These are phyloP conservation scores for Coemansia sp. DNA, from an alignment of 192 early-diverging fungal species.

Conservation along the genomic window DNA sequence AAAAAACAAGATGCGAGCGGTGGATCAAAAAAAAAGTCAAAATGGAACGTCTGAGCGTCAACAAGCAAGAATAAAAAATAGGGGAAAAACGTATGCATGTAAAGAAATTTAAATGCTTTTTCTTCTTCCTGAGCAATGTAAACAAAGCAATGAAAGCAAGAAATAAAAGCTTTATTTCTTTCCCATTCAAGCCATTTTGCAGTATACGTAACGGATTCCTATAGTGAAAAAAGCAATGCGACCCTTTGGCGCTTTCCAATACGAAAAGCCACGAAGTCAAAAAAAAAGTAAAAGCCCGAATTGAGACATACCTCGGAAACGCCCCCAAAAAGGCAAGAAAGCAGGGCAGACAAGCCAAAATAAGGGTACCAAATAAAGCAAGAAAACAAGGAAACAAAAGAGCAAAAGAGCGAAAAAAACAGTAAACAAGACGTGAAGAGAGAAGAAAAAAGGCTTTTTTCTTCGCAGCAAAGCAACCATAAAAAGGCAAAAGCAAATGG, in stretches of 20 bases:
- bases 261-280: background rate
- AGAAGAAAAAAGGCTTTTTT: background rate
- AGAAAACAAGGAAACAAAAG: background rate
- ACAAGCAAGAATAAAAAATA: slow-evolving; percentile 1
- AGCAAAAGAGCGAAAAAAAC: slow-evolving; percentile 1
- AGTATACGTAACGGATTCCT: background rate
- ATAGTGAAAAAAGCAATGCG: background rate
- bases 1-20: background rate
- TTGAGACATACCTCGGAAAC: background rate
- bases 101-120: background rate
- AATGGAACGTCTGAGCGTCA: background rate
- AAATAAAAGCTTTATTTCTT: background rate
- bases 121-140: background rate
- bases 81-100: background rate
- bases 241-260: background rate
- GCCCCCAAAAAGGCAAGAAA: background rate
- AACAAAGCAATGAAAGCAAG: background rate
- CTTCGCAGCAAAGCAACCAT: no score
- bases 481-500: no score
- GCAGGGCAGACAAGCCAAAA: no score
- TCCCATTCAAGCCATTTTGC: background rate
- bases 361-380: no score
- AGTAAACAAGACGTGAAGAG: background rate
- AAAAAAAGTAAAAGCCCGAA: background rate
- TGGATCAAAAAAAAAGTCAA: slow-evolving; percentile 3